Percentiles rank a stretch among this genome's conserved stretches.
Evolutionary conservation across 2,329 filamentous ascomycete species (phyloP).

Genomic region (Penicillium occitanis): DNA sequence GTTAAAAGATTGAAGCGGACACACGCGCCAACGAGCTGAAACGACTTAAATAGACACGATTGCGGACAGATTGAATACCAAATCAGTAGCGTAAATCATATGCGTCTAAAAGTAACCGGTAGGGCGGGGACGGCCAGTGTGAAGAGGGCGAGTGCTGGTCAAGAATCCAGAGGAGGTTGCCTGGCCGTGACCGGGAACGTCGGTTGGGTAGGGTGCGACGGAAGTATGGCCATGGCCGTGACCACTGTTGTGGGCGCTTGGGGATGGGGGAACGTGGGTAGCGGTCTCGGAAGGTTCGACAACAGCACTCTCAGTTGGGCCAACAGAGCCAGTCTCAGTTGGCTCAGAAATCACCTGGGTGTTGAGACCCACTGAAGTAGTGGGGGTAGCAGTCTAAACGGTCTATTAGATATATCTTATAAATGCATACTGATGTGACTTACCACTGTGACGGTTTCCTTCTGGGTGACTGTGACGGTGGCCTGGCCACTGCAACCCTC

Average conservation of each 20-base stretch:
- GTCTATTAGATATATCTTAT: not conserved
- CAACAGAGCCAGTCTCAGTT: not conserved
- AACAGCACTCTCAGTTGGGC: not conserved
- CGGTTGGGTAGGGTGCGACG: conserved; percentile 22
- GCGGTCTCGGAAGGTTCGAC: not conserved
- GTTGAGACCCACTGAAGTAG: conserved; percentile 5
- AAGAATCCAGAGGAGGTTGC: conserved; percentile 32
- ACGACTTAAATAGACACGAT: not conserved
- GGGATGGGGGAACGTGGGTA: conserved; percentile 17
- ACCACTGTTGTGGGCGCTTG: conserved; percentile 17
- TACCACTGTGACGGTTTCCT: conserved; percentile 40
- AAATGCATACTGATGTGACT: conserved; percentile 18
- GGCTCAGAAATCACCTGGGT: conserved; percentile 6
- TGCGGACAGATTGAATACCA: conserved; percentile 4
- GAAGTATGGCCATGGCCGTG: conserved; percentile 20
- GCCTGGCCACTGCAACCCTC: conserved; percentile 17
- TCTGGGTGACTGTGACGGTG: conserved; percentile 34
- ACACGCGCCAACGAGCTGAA: not conserved
- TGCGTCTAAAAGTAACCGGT: conserved; percentile 15
- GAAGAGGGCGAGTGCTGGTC: conserved; percentile 30
- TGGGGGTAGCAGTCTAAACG: conserved; percentile 14
- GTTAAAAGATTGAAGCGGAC: conserved; percentile 5
- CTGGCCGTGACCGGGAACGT: not conserved
- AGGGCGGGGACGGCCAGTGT: conserved; percentile 24
- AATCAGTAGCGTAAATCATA: conserved; percentile 5